A percentile compares a stretch with the other conserved stretches of the same genome.
phyloP scores from a whole-genome alignment of 352 stramenopile genomes.

The Halophytophthora batemanensis region DNA sequence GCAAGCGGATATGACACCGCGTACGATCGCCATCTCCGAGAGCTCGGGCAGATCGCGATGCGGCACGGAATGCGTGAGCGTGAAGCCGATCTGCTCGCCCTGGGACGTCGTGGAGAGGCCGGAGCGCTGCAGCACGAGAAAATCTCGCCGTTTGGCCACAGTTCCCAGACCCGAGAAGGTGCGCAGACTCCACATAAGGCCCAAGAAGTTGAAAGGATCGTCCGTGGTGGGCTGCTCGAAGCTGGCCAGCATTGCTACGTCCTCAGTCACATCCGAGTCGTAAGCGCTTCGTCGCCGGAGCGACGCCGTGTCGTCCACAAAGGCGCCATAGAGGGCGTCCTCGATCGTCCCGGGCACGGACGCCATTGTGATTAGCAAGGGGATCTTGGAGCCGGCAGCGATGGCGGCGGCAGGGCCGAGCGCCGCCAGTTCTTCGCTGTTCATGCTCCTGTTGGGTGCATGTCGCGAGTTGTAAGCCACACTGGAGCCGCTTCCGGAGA shows the following conservation, averaged over 20 bases:
- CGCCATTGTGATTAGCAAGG: slow-evolving; percentile 28
- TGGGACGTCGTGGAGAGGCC: slow-evolving; percentile 31
- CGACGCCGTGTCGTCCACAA: slow-evolving; percentile 36
- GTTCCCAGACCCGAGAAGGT: slow-evolving; percentile 25
- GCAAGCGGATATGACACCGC: slow-evolving; percentile 39
- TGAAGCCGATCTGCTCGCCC: slow-evolving; percentile 44
- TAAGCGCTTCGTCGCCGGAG: slow-evolving; percentile 29
- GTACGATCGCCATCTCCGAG: slow-evolving; percentile 30
- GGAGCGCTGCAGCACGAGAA: slow-evolving; percentile 30
- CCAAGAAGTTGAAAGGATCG: slow-evolving; percentile 44
- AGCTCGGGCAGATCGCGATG: slow-evolving; percentile 40
- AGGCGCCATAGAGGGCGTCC: slow-evolving; percentile 47
- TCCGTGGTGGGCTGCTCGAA: slow-evolving; percentile 30
- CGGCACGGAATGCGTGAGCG: slow-evolving; percentile 43
- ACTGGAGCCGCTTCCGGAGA: neutral
- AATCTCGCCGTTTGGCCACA: slow-evolving; percentile 36
- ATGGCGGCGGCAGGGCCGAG: slow-evolving; percentile 43
- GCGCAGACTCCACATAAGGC: slow-evolving; percentile 45
- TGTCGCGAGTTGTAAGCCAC: slow-evolving; percentile 12
- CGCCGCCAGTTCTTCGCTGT: slow-evolving; percentile 15
- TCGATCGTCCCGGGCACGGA: slow-evolving; percentile 42
- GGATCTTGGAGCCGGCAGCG: slow-evolving; percentile 37
- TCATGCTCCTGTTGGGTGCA: slow-evolving; percentile 7
- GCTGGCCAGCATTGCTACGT: slow-evolving; percentile 36
- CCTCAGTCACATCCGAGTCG: slow-evolving; percentile 31